Conservation (phyloP, 345 rosid genomes). For the Citrus sp. region DNA sequence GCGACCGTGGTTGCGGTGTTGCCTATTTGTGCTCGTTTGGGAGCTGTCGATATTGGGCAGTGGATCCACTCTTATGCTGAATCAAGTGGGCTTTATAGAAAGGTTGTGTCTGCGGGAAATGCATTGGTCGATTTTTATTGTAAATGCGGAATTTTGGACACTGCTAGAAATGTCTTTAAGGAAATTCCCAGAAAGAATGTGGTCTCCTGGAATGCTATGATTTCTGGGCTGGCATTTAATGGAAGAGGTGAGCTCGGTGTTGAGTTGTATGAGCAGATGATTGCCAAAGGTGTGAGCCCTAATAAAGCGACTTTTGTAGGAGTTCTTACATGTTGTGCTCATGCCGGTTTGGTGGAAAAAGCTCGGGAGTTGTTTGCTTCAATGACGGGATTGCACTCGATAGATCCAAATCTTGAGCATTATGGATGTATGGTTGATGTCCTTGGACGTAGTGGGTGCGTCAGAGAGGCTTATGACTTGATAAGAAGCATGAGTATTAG, state of each 20-base stretch:
- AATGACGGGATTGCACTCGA: conserved; percentile 35
- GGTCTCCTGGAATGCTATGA: conserved; percentile 69
- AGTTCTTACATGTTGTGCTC: conserved; percentile 59
- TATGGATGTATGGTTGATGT: conserved; percentile 75
- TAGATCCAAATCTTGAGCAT: conserved; percentile 60
- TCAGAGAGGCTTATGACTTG: conserved; percentile 59
- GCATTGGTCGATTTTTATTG: conserved; percentile 60
- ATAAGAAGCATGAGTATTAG: conserved; percentile 40
- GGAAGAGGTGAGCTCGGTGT: conserved; percentile 58
- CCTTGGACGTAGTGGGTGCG: conserved; percentile 51
- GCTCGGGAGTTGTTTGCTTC: conserved; percentile 47
- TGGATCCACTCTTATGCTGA: conserved; percentile 52
- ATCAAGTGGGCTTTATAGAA: conserved; percentile 35
- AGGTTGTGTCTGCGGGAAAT: conserved; percentile 50
- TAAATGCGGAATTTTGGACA: conserved; percentile 55
- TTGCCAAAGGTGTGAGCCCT: conserved; percentile 35
- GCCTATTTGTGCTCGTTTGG: conserved; percentile 63
- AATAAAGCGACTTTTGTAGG: conserved; percentile 51
- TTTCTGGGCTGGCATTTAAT: conserved; percentile 56
- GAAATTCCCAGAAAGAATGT: conserved; percentile 48
- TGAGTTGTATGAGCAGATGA: conserved; percentile 54
- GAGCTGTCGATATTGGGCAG: conserved; percentile 46
- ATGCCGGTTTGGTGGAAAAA: conserved; percentile 53
- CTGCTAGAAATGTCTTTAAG: conserved; percentile 37
- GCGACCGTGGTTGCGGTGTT: conserved; percentile 57